These are phyloP conservation scores for Bruguiera hainesii DNA, from an alignment of 441 rosid genomes.

Conservation along the genomic window DNA sequence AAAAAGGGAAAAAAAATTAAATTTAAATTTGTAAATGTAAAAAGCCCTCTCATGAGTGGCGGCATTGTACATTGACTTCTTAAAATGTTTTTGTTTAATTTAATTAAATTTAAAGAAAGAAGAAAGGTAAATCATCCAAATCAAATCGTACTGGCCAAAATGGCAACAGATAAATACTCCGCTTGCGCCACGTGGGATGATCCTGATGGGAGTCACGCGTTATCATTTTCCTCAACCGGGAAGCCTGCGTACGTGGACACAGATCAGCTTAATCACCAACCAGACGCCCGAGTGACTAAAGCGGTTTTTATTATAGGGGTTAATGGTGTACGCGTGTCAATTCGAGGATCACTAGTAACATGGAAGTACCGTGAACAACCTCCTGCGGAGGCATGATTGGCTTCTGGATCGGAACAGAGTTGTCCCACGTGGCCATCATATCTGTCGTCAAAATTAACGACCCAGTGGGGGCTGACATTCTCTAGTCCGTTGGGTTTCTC, in stretches of 20 bases:
- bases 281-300: too few relatives aligned
- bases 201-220: not conserved
- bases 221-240: not conserved
- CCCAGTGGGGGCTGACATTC: not conserved
- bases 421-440: slow-evolving; percentile 34
- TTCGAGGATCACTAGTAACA: not conserved
- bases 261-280: slow-evolving; percentile 4
- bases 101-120: too few relatives aligned
- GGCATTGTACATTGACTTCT: too few relatives aligned
- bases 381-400: not conserved
- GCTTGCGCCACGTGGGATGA: slow-evolving; percentile 11
- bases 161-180: too few relatives aligned
- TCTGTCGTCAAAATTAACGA: slow-evolving; percentile 1
- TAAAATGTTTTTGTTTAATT: too few relatives aligned
- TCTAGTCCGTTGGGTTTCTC: slow-evolving; percentile 7
- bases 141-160: too few relatives aligned
- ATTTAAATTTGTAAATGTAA: too few relatives aligned
- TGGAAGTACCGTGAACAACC: not conserved
- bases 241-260: slow-evolving; percentile 33
- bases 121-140: too few relatives aligned
- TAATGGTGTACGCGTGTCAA: slow-evolving; percentile 8
- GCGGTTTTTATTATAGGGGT: too few relatives aligned
- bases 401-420: slow-evolving; percentile 16
- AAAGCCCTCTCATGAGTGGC: too few relatives aligned
- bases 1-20: too few relatives aligned